Percentiles rank a stretch among this genome's conserved stretches.
These are phyloP conservation scores for Jamesozyma hellenica DNA, from an alignment of 805 yeast genomes.

Conservation along the genomic window DNA sequence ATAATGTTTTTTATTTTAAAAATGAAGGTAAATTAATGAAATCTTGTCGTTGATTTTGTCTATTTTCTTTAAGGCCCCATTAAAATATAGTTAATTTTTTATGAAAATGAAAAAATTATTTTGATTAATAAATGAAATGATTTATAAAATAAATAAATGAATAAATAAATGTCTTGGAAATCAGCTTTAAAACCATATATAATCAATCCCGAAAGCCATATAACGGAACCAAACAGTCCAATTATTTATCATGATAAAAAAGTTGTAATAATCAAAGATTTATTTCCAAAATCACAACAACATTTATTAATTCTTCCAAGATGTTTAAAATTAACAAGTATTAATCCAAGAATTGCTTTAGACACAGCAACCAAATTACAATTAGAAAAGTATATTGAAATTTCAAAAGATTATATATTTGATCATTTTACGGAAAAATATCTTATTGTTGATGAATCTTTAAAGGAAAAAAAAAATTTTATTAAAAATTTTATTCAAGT, in stretches of 20 bases:
- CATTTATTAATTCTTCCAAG: constrained; percentile 59
- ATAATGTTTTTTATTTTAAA: too few species aligned
- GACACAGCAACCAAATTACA: constrained; percentile 29
- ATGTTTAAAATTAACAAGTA: constrained; percentile 30
- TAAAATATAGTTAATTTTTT: too few species aligned
- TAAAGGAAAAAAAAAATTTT: constrained; percentile 13
- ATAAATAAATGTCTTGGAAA: constrained; percentile 43
- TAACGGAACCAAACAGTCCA: constrained; percentile 3
- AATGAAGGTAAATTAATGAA: too few species aligned
- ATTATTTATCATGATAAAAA: constrained; percentile 42
- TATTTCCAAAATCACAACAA: constrained; percentile 50
- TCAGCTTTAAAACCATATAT: constrained; percentile 42
- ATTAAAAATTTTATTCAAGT: constrained; percentile 31
- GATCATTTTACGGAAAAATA: constrained; percentile 12
- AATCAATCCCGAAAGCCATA: constrained; percentile 33
- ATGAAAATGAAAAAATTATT: too few species aligned
- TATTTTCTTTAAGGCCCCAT: too few species aligned
- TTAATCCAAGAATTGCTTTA: constrained; percentile 44
- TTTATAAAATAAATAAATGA: too few species aligned
- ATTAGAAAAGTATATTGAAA: constrained; percentile 28
- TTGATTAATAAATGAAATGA: too few species aligned
- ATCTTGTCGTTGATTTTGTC: too few species aligned
- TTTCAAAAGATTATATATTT: constrained; percentile 25
- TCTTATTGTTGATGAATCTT: constrained; percentile 5
- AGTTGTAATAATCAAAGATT: constrained; percentile 49